Percentiles rank a stretch among this genome's conserved stretches.
phyloP scores from a whole-genome alignment of 2,329 filamentous ascomycete genomes.

The Claviceps pusilla region DNA sequence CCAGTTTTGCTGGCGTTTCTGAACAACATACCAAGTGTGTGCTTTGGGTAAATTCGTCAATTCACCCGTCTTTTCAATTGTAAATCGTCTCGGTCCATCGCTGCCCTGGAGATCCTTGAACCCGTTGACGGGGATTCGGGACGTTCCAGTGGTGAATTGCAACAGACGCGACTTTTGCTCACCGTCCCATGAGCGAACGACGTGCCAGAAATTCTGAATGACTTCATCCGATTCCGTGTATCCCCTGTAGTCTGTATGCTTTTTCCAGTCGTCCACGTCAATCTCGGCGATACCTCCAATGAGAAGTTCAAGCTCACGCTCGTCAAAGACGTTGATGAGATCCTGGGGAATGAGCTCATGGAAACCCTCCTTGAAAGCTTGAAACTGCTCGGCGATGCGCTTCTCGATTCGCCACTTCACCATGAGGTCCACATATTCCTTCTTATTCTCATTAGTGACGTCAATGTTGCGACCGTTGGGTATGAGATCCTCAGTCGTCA shows the following conservation, averaged over 20 bases:
- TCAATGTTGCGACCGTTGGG: constrained; percentile 81
- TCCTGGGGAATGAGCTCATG: constrained; percentile 94
- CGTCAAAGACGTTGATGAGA: constrained; percentile 95
- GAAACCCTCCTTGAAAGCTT: constrained; percentile 93
- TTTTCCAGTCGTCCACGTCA: constrained; percentile 99
- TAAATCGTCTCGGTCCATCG: constrained; percentile 87
- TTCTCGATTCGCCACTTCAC: constrained; percentile 99
- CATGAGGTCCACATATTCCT: constrained; percentile 95
- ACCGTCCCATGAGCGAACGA: constrained; percentile 89
- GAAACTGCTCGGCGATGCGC: constrained; percentile 94
- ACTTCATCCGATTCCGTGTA: constrained; percentile 97
- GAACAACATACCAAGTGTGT: constrained; percentile 69
- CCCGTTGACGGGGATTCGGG: constrained; percentile 93
- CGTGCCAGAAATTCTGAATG: constrained; percentile 98
- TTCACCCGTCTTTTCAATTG: constrained; percentile 95
- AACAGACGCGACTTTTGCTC: constrained; percentile 94
- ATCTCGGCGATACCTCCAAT: constrained; percentile 99
- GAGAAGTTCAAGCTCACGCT: constrained; percentile 87
- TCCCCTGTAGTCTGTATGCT: constrained; percentile 96
- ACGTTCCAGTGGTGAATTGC: constrained; percentile 95
- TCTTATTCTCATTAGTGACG: constrained; percentile 97
- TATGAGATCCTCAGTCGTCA: constrained; percentile 86
- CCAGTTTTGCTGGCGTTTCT: too few species aligned
- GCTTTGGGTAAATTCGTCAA: constrained; percentile 83
- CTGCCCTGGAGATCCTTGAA: constrained; percentile 98